Evolutionary conservation across 768 basidiomycete species (phyloP), one percentile per base, ranked within the genome.

Genomic region (Auriculariales sp.): DNA sequence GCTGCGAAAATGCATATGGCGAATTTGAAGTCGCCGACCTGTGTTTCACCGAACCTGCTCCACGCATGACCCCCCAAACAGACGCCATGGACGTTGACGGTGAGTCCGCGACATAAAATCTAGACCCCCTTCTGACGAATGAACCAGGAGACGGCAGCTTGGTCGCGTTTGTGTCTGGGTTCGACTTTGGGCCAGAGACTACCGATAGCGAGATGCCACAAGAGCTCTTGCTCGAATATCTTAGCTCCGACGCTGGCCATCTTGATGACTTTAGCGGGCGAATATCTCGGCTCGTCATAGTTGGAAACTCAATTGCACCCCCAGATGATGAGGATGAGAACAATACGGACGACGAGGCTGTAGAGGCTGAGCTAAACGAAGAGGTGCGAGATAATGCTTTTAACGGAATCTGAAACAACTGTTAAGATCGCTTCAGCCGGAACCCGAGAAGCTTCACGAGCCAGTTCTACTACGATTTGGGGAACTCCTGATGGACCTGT

Each of bases 1-100:
- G 95, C 7, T 81, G 86, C 61, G 95, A 98, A 64, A 95, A 88
- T 0, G 70, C 77, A 2, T 71, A 71, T 28, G 95, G 95, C 4
- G 91, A 95, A 53, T 99, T 98, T 58, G 88, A 97, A 61, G 92
- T 93, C 5, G 74, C 87, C 19, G 94, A 98, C 64, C 63, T 85
- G 7, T 93, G 91, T 64, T 85, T 74, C 58, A 74, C 92, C 3
- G 93, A 81, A 0, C 69, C 94, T 66, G 83, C 94, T 9, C 79
- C 81, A 2, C 80, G 86, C 55, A 57, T 58, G 22, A 32, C 55
- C 10, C 49, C 57, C 14, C 17, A 28, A 15, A 53, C 28, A 51
- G 69, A 73, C 39, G 56, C 56, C 28, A 83, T 85, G 81, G 81
- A 85, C n/a, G 66, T 81, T 25, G 87, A 90, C 58, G 75, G 80